Evolutionary conservation across 2,329 filamentous ascomycete genomes (phyloP).

Genomic region (Sporothrix protearum): DNA sequence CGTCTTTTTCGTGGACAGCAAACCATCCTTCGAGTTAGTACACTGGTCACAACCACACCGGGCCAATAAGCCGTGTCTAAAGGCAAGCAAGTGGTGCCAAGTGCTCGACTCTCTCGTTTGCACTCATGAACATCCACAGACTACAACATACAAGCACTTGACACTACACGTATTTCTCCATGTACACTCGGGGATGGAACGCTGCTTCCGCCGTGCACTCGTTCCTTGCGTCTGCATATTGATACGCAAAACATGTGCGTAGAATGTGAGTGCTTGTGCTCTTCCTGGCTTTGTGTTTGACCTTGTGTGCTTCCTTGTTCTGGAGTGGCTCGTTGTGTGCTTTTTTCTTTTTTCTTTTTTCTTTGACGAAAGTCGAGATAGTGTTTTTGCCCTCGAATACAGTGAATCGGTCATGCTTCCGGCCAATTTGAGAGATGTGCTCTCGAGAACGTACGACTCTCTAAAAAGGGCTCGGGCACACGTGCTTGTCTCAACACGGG

Average conservation of each 20-base stretch:
- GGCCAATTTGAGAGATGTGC: too few species aligned
- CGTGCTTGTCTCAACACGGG: neutral
- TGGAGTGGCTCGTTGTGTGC: too few species aligned
- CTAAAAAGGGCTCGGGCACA: neutral
- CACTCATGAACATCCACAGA: neutral
- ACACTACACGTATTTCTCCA: neutral
- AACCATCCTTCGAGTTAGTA: neutral
- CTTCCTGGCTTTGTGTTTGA: neutral
- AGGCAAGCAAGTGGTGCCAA: neutral
- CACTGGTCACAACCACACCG: neutral
- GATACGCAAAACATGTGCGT: neutral
- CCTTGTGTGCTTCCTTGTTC: neutral
- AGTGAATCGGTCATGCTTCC: neutral
- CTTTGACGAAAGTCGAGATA: too few species aligned
- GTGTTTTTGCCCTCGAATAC: neutral
- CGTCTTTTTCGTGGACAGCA: neutral
- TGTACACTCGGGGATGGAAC: neutral
- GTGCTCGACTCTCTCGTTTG: neutral
- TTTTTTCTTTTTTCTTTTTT: too few species aligned
- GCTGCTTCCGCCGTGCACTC: neutral
- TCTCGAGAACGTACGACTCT: neutral
- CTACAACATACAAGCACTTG: neutral
- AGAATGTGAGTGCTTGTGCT: neutral
- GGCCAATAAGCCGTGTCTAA: neutral
- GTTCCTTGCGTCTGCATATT: conserved; percentile 5